A percentile compares a stretch with the other conserved stretches of the same genome.
These are phyloP conservation scores for Wickerhamomyces sp. DNA, from an alignment of 1,139 yeast genomes.

Conservation along the genomic window DNA sequence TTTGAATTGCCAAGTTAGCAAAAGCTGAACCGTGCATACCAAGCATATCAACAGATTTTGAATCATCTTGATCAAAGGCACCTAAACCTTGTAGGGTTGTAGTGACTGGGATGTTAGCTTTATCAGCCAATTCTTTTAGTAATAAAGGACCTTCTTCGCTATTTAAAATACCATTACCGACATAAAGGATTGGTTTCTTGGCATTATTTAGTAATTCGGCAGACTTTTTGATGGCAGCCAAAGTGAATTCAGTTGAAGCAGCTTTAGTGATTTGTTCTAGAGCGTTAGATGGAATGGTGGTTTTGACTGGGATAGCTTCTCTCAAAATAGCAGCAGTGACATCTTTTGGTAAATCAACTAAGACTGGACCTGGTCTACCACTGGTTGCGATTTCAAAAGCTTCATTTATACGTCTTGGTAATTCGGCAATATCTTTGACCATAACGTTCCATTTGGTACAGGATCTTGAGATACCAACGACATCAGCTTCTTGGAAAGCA, in stretches of 20 bases:
- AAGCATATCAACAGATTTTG: constrained; percentile 87
- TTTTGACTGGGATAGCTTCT: constrained; percentile 79
- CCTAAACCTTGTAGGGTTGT: constrained; percentile 94
- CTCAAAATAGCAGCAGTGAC: constrained; percentile 90
- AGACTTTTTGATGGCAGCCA: constrained; percentile 69
- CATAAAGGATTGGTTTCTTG: constrained; percentile 83
- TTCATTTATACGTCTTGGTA: constrained; percentile 93
- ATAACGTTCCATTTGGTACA: constrained; percentile 99
- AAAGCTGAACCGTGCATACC: constrained; percentile 99
- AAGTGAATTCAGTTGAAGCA: constrained; percentile 72
- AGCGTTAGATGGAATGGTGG: constrained; percentile 81
- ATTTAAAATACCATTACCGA: constrained; percentile 86
- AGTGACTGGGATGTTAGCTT: constrained; percentile 91
- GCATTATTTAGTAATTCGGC: constrained; percentile 77
- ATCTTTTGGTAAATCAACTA: constrained; percentile 96
- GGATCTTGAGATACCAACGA: constrained; percentile 91
- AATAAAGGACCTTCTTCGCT: constrained; percentile 75
- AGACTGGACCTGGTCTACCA: constrained; percentile 98
- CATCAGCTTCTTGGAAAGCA: constrained; percentile 99
- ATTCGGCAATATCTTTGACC: constrained; percentile 92
- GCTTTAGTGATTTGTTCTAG: constrained; percentile 65
- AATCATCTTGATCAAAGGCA: constrained; percentile 87
- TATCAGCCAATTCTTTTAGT: constrained; percentile 80
- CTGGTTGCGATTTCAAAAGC: constrained; percentile 95
- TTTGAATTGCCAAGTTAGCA: constrained; percentile 91